Base-by-base conservation (phyloP, 1,284 basidiomycete genomes). In the Ustilago curta region DNA sequence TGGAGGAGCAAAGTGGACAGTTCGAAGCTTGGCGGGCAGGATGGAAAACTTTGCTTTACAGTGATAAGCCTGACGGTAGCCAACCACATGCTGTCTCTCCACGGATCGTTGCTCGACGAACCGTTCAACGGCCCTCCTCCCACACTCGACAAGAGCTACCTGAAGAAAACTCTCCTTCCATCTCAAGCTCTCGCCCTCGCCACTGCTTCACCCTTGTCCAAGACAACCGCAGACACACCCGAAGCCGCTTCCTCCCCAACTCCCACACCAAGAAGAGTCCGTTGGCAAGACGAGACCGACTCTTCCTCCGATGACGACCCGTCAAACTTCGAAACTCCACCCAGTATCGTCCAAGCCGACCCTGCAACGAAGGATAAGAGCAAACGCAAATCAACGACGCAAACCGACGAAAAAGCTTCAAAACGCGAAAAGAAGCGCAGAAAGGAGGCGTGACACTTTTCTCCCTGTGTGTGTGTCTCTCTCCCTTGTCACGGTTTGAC, bases 21-120 rank as follows among this genome's bases (percentile, higher is more conserved):
- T 7, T 88, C 90, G 60, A 88, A 87, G 37, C 87, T 98, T 1
- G 96, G 95, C 1, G 92, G 90, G 4, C 82, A 86, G 3, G 87
- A 89, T 50, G 91, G 93, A 9, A 88, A 88, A 43, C 86, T 98
- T 42, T 88, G 91, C 69, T 97, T 98, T 80, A 95, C 92, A 0
- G 93, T 98, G 43, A 91, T 96, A 84, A 97, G 95, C 31, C 85
- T 97, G 68, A 96, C 93, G 8, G 90, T 97, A 51, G 93, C 94
- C 43, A 97, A 98, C 82, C 91, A 96, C 79, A 97, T 97, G 92
- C 88, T 99, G 16, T 96, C 94, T 1, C 87, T 98, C 16, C 89
- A 93, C 29, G 96, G 95, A 11, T 97, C 96, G 1, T 88, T 99
- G 69, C 91, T 97, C 65, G 82, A 87, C 0, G 91, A 95, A 78